phyloP scores from a whole-genome alignment of 1,284 basidiomycete species.

The Papiliotrema fonsecae region DNA sequence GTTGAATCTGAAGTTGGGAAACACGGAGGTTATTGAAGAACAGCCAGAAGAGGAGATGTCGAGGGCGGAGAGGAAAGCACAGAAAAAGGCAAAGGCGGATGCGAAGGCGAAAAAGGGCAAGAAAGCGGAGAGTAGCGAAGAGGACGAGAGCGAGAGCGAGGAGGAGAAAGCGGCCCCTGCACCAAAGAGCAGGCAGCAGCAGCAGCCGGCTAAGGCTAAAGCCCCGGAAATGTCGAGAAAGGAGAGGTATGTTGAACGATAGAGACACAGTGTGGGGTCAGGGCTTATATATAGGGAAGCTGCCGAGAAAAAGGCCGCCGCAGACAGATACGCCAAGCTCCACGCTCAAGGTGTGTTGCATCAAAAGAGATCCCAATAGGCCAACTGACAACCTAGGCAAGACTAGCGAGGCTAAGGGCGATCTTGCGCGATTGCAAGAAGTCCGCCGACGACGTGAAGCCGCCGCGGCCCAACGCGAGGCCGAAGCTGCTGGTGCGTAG shows the following conservation, averaged over 20 bases:
- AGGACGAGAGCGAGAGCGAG: conserved; percentile 53
- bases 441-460: conserved; percentile 79
- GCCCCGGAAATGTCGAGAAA: conserved; percentile 56
- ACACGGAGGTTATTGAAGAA: conserved; percentile 34
- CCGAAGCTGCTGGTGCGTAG: conserved; percentile 64
- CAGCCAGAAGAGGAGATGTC: conserved; percentile 49
- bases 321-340: conserved; percentile 61
- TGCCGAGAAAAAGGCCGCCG: conserved; percentile 78
- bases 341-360: conserved; percentile 63
- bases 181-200: conserved; percentile 8
- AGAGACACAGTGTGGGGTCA: background rate
- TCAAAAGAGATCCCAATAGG: conserved; percentile 7
- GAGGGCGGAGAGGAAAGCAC: conserved; percentile 61
- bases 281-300: conserved; percentile 58
- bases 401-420: conserved; percentile 80
- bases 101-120: conserved; percentile 43
- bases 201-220: conserved; percentile 21
- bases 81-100: conserved; percentile 61
- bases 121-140: conserved; percentile 41
- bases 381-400: conserved; percentile 57
- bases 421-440: conserved; percentile 79
- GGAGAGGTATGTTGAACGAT: conserved; percentile 62
- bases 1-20: conserved; percentile 43
- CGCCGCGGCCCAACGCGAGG: conserved; percentile 75
- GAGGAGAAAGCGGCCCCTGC: conserved; percentile 45